Evolutionary conservation across 2,329 filamentous ascomycete species (phyloP).

Genomic region (Fusarium phyllophilum): DNA sequence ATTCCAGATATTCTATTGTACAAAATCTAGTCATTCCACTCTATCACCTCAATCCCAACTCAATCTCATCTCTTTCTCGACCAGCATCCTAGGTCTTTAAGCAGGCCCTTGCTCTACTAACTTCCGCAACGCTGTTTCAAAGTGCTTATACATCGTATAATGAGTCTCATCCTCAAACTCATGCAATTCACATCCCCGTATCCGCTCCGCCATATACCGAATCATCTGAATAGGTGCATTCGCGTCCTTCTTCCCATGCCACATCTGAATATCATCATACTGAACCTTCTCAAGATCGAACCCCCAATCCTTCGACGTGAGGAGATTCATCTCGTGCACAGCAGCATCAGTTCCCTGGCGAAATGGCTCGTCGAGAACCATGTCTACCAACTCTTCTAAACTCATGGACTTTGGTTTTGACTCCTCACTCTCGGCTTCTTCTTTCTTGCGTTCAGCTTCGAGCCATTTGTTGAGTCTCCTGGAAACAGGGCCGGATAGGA

Average conservation of each 20-base stretch:
- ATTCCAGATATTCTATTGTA: background rate
- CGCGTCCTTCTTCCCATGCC: slow-evolving; percentile 48
- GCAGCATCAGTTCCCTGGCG: slow-evolving; percentile 40
- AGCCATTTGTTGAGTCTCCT: slow-evolving; percentile 27
- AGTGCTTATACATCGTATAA: slow-evolving; percentile 43
- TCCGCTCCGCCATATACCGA: slow-evolving; percentile 49
- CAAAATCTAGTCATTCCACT: background rate
- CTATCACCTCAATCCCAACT: background rate
- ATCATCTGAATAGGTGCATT: slow-evolving; percentile 49
- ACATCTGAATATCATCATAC: slow-evolving; percentile 44
- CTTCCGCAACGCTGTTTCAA: slow-evolving; percentile 24
- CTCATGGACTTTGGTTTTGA: slow-evolving; percentile 22
- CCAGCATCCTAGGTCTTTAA: fast-evolving
- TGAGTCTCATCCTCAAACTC: slow-evolving; percentile 50
- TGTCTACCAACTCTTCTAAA: slow-evolving; percentile 35
- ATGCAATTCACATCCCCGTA: slow-evolving; percentile 47
- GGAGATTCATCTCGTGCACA: slow-evolving; percentile 46
- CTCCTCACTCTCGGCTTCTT: background rate
- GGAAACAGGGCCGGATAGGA: background rate
- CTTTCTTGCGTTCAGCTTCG: slow-evolving; percentile 5
- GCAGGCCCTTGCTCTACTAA: background rate
- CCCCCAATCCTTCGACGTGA: slow-evolving; percentile 44
- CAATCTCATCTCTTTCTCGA: background rate
- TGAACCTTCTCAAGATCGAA: slow-evolving; percentile 45
- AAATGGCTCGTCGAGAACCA: slow-evolving; percentile 47